These are phyloP conservation scores for Tephrocybe sp. DNA, from an alignment of 768 basidiomycete genomes.

Conservation along the genomic window DNA sequence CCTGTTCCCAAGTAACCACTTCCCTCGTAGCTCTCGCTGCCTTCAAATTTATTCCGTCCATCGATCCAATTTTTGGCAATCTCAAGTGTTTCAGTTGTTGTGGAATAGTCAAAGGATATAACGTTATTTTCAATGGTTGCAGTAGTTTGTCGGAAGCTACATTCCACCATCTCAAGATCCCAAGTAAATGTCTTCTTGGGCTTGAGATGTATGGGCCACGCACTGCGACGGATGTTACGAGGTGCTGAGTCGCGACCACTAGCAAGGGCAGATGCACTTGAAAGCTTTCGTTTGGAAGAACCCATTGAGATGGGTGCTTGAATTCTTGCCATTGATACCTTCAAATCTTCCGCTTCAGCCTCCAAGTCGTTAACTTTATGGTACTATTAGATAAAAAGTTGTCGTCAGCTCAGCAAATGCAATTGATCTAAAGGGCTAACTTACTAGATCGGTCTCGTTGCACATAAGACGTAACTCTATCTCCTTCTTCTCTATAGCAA, in stretches of 20 bases:
- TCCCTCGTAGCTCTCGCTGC: background rate
- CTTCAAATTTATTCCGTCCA: background rate
- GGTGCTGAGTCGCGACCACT: background rate
- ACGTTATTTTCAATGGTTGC: background rate
- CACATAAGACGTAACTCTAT: constrained; percentile 7
- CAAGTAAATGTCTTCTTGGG: background rate
- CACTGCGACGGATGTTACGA: background rate
- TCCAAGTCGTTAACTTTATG: too few relatives aligned
- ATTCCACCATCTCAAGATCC: constrained; percentile 3
- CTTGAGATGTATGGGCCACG: background rate
- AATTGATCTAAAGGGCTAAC: background rate
- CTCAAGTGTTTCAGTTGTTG: too few relatives aligned
- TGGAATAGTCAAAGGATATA: background rate
- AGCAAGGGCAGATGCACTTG: background rate
- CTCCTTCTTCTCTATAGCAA: background rate
- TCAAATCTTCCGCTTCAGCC: too few relatives aligned
- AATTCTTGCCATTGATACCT: too few relatives aligned
- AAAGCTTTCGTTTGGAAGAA: constrained; percentile 2
- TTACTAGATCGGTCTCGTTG: constrained; percentile 1
- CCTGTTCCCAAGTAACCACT: constrained; percentile 13
- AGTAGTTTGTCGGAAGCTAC: background rate
- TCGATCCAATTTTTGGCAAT: too few relatives aligned
- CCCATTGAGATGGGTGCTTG: background rate
- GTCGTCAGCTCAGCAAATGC: too few relatives aligned
- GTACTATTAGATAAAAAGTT: too few relatives aligned